Percentiles rank a stretch among this genome's conserved stretches.
Evolutionary conservation across 306 rosid species (phyloP).

Genomic region (Cucurbita ficifolia): DNA sequence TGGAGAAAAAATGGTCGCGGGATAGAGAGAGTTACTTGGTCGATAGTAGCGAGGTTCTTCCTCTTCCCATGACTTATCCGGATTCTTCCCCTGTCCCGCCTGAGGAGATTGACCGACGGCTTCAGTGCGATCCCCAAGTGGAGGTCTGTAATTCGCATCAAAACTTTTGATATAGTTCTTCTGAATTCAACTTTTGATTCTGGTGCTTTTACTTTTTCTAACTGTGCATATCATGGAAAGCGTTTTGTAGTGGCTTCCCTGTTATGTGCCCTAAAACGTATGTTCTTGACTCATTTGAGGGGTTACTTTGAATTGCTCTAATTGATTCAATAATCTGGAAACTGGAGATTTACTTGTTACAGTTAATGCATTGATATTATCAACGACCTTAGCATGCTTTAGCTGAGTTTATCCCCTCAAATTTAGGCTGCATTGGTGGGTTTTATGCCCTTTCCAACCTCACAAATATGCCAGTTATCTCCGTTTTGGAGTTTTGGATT

Average conservation of each 20-base stretch:
- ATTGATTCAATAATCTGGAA: background rate
- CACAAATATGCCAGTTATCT: background rate
- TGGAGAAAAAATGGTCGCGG: slow-evolving; percentile 66
- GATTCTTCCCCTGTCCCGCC: slow-evolving; percentile 61
- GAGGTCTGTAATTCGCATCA: slow-evolving; percentile 27
- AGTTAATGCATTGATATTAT: background rate
- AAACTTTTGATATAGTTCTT: background rate
- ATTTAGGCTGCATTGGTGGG: background rate
- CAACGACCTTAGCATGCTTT: background rate
- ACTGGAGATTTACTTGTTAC: background rate
- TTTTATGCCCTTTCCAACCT: background rate
- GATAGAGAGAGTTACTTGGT: slow-evolving; percentile 57
- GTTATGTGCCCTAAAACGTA: background rate
- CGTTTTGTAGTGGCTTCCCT: background rate
- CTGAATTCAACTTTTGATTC: background rate
- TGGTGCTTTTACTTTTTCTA: background rate
- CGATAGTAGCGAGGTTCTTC: slow-evolving; percentile 54
- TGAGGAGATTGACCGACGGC: slow-evolving; percentile 59
- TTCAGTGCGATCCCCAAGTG: slow-evolving; percentile 49
- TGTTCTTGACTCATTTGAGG: background rate
- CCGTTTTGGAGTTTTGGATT: background rate
- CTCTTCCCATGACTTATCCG: slow-evolving; percentile 81
- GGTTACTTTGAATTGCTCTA: background rate
- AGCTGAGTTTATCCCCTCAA: background rate
- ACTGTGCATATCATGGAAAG: background rate